Evolutionary conservation across 2,329 filamentous ascomycete species (phyloP), one percentile per base, ranked within the genome.

Genomic region (Chlorencoelia australis): DNA sequence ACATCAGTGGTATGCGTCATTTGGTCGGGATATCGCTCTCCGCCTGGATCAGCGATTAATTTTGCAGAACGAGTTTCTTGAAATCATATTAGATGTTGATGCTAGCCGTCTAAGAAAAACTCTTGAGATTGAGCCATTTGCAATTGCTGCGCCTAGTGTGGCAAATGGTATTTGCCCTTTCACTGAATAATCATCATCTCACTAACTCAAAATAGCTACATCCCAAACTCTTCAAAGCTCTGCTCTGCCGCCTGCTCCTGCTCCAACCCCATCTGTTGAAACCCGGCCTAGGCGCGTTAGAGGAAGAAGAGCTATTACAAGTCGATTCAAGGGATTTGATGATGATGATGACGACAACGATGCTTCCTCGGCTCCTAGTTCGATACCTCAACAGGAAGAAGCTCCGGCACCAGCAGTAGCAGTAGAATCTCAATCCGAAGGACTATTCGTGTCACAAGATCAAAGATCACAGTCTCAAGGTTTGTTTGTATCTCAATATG

Each of bases 41-140:
- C 67, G 75, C 30, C 69, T 93, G 9, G 80, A 87, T 42, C 87
- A 94, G 55, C 75, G 86, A 4, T 78, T 87, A 2, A 79, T 95
- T 35, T 78, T 89, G 48, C 87, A 95, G 53, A 87, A 82, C 40
- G 88, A 95, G 50, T 94, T 98, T 44, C 68, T 98, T 2, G 86
- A 94, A 57, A 83, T 83, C 1, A 91, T 98, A 30, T 62, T 96
- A 18, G 76, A 68, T n/a, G 82, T 81, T 33, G 80, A 96, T 60
- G 75, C 85, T 5, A 75, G 71, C 41, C 69, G 73, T 28, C 65
- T 96, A 14, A 77, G 83, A 40, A 73, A 77, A 24, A 71, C 78
- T 5, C 68, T 93, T 3, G 69, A 80, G 45, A 61, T 73, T 26
- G 67, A 66, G 40, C 54, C 47, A 33, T 59, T 43, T 40, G 52